Percentiles rank a stretch among this genome's conserved stretches.
phyloP scores from a whole-genome alignment of 2,329 filamentous ascomycete species.

The Sphaerulina populicola region DNA sequence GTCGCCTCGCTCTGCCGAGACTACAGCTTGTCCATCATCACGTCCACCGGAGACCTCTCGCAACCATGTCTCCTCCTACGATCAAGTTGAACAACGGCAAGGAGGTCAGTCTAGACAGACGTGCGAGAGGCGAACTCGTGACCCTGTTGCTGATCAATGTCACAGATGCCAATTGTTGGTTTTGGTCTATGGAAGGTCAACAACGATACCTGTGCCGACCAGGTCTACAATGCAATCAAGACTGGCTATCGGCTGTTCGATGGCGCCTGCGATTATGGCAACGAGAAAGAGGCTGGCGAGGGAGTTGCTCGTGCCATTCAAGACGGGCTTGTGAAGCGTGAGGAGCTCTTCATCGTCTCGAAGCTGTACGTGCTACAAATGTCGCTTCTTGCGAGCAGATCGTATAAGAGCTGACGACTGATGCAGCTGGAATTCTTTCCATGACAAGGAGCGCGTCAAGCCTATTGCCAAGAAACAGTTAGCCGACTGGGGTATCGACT shows the following conservation, averaged over 20 bases:
- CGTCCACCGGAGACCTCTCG: constrained; percentile 17
- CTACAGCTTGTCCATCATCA: constrained; percentile 7
- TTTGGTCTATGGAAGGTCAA: constrained; percentile 80
- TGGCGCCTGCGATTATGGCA: constrained; percentile 66
- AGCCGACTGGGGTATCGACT: constrained; percentile 74
- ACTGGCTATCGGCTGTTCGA: constrained; percentile 54
- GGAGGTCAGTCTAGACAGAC: constrained; percentile 21
- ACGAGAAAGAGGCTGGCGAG: constrained; percentile 69
- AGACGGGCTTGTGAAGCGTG: constrained; percentile 70
- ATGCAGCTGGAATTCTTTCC: constrained; percentile 58
- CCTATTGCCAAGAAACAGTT: constrained; percentile 69
- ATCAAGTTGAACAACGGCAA: constrained; percentile 35
- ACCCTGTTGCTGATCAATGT: background rate
- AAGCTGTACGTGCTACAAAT: constrained; percentile 54
- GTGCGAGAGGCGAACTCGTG: background rate
- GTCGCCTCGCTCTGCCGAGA: constrained; percentile 3
- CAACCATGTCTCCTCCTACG: constrained; percentile 28
- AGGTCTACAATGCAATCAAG: constrained; percentile 65
- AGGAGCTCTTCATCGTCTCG: constrained; percentile 84
- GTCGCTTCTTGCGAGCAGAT: background rate
- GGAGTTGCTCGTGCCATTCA: constrained; percentile 71
- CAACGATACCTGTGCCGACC: constrained; percentile 63
- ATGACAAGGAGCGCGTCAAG: constrained; percentile 68
- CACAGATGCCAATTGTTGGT: constrained; percentile 63
- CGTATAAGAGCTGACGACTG: background rate